Evolutionary conservation across 1,284 basidiomycete species (phyloP), one percentile per base, ranked within the genome.

Genomic region (Tilletia caries): DNA sequence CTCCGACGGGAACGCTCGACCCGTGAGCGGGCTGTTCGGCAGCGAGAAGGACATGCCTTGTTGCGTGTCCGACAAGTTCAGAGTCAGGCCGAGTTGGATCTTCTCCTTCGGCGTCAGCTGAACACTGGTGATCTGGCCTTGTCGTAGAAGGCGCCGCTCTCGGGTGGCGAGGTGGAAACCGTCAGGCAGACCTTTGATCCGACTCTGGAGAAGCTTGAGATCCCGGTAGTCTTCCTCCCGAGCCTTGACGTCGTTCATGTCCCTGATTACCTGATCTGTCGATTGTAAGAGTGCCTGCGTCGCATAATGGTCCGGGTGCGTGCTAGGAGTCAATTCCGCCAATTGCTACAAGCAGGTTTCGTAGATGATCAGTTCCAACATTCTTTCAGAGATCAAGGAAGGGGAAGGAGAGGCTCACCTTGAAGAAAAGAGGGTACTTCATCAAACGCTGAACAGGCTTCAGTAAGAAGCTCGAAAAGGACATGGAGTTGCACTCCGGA

Each of bases 371-470:
- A 67, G 66, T 13, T n/a, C 20, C 27, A 37, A 43, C 4, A n/a
- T 18, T 13, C 12, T 10, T 12, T 37, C 15, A 20, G 44, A 34
- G 33, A 5, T 10, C 25, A 37, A 67, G 2, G 2, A 37, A 32
- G 25, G 52, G 13, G 10, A 8, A 50, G 8, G 41, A n/a, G n/a
- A 5, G 27, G 66, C 70, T 48, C 41, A 68, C 67, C 70, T 88
- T 87, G 82, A 95, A 91, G 71, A 89, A 85, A 12, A 88, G 86
- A 0, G 90, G 88, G 78, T 93, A 94, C 73, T 88, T 87, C 34
- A 87, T 88, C 12, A 95, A 82, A 66, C 91, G 84, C 71, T 89
- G 88, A 18, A 91, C 87, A 4, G 93, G 92, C 77, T 92, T 90
- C 68, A 90, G 85, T 64, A 95, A 83, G 73, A 92, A 88, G 68